Base-by-base conservation (phyloP, 1,284 basidiomycete species). In the Sparassis latifolia region DNA sequence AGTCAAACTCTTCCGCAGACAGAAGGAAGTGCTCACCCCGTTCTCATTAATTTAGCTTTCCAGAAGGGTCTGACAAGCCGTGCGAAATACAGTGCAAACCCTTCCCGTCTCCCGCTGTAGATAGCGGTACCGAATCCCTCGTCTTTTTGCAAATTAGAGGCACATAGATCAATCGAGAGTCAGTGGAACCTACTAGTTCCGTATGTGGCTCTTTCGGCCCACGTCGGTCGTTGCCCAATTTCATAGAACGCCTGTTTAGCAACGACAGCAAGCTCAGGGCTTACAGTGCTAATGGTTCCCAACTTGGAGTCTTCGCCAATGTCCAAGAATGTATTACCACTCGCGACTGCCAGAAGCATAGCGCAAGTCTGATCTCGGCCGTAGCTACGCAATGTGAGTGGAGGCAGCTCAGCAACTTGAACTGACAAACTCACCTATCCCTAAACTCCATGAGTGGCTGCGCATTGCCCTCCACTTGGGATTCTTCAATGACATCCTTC, bases 91-190 rank as follows among this genome's bases (percentile, higher is more conserved):
- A 96, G 69, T 0, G 88, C 89, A 39, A 98, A 75, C 1, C 92
- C 96, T 68, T 98, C 92, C 58, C 94, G 82, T 47, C 93, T 80
- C 38, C 92, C 89, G 59, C 92, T 94, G 67, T 89, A 95, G 45
- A 82, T 79, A 27, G 92, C 79, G 44, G 79, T 85, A 33, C 86
- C 87, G 48, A 85, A 80, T 52, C 75, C 78, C 55, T 87, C 86
- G 41, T 78, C 84, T 82, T 54, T 5, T 20, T 20, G 20, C 45
- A 44, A 40, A 53, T 4, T 32, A 49, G 43, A 3, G 47, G 49
- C 4, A 33, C 20, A 12, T 37, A 20, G 20, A 20, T 7, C 20
- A 30, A 37, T 33, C 10, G n/a, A 27, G 38, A 42, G 35, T 32
- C 45, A 31, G 10, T 42, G 20, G 28, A 10, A 35, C 55, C 52